Base-by-base conservation (phyloP, 257 asterid genomes). In the Scutellaria barbata region DNA sequence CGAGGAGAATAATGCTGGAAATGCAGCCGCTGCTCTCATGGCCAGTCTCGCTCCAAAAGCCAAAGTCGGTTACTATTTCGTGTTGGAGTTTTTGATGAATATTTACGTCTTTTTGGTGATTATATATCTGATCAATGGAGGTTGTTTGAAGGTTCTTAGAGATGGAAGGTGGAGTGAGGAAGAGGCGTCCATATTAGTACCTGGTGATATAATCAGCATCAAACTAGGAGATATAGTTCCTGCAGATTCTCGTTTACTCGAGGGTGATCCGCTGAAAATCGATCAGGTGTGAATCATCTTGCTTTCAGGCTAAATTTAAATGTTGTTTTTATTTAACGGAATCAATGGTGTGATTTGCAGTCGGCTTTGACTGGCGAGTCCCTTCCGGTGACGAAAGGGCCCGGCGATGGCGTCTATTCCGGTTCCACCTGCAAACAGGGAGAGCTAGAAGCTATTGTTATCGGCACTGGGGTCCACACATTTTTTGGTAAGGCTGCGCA, bases 371-470 rank as follows among this genome's bases (percentile, higher is more conserved):
- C 96, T 5, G 98, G 97, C 2, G 97, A 90, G 84, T 93, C 98
- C 59, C 97, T 94, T 74, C 98, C 98, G 0, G 97, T 90, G 46
- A 90, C 97, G 1, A 94, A 94, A 77, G 96, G 97, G 40, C 95
- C 96, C 4, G 98, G 98, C 2, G 98, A 94, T 53, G 98, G 97
- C 10, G 86, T 94, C 40, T 94, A 94, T 81, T 94, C 98, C 13
- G 98, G 98, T 77, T 94, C 98, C 14, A 94, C 98, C 5, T 94
- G 98, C 89, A 94, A 94, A 77, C 98, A 94, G 76, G 97, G 97
- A 69, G 97, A 90, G 70, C 67, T 94, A 12, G 98, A 94, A 77
- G 98, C 97, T 57, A 59, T 94, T 41, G 98, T 90, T 53, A 90
- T 94, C 37, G 98, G 95, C 20, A 90, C 97, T 10, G 98, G 98